phyloP scores from a whole-genome alignment of 129 eudicot species.

The Flaveria trinervia region DNA sequence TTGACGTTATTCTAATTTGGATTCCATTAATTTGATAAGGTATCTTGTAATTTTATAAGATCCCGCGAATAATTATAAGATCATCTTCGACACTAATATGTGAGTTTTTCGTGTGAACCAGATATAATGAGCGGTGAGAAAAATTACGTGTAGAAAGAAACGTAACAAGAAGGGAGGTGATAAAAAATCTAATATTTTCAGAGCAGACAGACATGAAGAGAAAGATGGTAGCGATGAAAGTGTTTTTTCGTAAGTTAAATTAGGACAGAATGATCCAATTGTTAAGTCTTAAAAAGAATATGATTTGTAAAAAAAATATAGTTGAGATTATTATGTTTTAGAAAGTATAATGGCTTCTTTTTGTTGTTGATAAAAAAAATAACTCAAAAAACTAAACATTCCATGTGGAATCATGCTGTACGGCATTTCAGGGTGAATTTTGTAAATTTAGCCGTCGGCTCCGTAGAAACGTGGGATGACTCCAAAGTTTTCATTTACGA shows the following conservation, averaged over 20 bases:
- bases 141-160: no score
- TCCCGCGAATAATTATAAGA: background rate
- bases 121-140: no score
- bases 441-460: background rate
- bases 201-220: no score
- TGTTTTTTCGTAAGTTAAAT: no score
- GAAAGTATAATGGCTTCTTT: background rate
- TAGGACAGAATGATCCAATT: no score
- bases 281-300: no score
- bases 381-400: no score
- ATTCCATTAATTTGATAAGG: background rate
- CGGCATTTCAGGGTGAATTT: background rate
- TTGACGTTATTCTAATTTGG: slow-evolving; percentile 20
- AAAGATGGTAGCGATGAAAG: no score
- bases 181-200: no score
- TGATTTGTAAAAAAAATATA: background rate
- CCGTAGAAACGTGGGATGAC: slow-evolving; percentile 11
- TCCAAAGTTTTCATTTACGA: background rate
- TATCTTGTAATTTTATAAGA: background rate
- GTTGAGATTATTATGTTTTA: background rate
- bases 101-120: no score
- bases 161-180: no score
- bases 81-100: no score
- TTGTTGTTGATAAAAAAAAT: background rate
- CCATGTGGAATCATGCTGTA: background rate